Conservation (phyloP, 2,329 filamentous ascomycete species). For the Aspergillus pseudoviridinutans region DNA sequence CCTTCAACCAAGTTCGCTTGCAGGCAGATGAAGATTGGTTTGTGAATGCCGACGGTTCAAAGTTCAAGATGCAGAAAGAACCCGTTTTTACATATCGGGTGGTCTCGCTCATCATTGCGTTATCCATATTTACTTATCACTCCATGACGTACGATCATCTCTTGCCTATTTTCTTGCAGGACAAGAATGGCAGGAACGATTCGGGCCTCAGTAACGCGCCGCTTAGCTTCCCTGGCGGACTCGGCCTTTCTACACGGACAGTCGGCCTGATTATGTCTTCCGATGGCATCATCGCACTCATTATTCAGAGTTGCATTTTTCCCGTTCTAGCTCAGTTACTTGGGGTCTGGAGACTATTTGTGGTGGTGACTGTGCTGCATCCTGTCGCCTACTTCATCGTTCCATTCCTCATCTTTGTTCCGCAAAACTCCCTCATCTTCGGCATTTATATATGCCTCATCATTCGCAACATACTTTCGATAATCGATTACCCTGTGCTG, state of each 20-base stretch:
- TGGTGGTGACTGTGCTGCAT: constrained; percentile 62
- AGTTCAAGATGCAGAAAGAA: constrained; percentile 33
- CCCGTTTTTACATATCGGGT: constrained; percentile 62
- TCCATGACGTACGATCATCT: constrained; percentile 94
- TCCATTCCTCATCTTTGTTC: constrained; percentile 62
- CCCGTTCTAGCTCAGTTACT: constrained; percentile 60
- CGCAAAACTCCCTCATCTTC: constrained; percentile 50
- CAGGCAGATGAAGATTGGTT: constrained; percentile 52
- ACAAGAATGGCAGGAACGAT: constrained; percentile 44
- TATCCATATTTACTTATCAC: constrained; percentile 91
- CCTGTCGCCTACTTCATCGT: constrained; percentile 66
- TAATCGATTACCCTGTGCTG: constrained; percentile 64
- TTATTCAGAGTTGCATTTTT: constrained; percentile 70
- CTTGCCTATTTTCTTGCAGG: constrained; percentile 88
- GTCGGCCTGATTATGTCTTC: constrained; percentile 66
- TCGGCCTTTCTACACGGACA: constrained; percentile 62
- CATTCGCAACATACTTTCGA: constrained; percentile 64
- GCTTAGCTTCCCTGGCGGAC: constrained; percentile 60
- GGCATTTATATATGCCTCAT: constrained; percentile 64
- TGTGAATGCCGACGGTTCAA: constrained; percentile 45
- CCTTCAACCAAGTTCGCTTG: constrained; percentile 59
- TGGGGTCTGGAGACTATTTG: constrained; percentile 64
- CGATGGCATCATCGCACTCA: constrained; percentile 67
- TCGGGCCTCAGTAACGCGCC: constrained; percentile 32
- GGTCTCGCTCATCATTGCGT: constrained; percentile 70